Evolutionary conservation across 106 monocot species (phyloP).

Genomic region (Dendrobium chrysotoxum): DNA sequence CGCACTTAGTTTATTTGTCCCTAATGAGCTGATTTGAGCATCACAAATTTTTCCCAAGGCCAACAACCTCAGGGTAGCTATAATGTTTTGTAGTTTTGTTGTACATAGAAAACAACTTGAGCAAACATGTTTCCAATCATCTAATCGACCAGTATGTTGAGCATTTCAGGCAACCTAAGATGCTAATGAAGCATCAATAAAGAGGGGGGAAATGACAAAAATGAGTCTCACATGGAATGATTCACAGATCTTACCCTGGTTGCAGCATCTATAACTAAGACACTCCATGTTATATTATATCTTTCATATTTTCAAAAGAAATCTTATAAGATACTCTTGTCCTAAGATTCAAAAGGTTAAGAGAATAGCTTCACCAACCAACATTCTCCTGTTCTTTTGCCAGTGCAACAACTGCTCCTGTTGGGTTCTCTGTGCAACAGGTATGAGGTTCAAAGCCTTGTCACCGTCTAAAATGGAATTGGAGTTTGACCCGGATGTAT

Average conservation of each 20-base stretch:
- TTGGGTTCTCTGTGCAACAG: constrained; percentile 23
- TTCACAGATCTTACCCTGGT: neutral
- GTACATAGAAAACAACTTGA: neutral
- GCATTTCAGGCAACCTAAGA: neutral
- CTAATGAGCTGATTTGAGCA: neutral
- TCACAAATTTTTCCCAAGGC: neutral
- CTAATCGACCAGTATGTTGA: neutral
- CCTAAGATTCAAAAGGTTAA: neutral
- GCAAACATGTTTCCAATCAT: neutral
- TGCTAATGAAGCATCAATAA: neutral
- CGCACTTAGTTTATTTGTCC: neutral
- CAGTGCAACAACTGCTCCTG: constrained; percentile 49
- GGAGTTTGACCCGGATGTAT: constrained; percentile 9
- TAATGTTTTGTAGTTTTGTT: neutral
- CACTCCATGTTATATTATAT: neutral
- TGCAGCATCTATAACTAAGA: neutral
- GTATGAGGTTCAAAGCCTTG: constrained; percentile 7
- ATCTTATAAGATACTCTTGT: neutral
- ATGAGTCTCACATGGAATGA: neutral
- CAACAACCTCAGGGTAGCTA: neutral
- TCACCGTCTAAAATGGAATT: constrained; percentile 16
- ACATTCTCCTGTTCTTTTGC: constrained; percentile 44
- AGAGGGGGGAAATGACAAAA: neutral
- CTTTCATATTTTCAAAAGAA: neutral
- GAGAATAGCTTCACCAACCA: constrained; percentile 19